Evolutionary conservation across 352 stramenopile species (phyloP), one percentile per base, ranked within the genome.

Genomic region (Phytophthora citrophthora): DNA sequence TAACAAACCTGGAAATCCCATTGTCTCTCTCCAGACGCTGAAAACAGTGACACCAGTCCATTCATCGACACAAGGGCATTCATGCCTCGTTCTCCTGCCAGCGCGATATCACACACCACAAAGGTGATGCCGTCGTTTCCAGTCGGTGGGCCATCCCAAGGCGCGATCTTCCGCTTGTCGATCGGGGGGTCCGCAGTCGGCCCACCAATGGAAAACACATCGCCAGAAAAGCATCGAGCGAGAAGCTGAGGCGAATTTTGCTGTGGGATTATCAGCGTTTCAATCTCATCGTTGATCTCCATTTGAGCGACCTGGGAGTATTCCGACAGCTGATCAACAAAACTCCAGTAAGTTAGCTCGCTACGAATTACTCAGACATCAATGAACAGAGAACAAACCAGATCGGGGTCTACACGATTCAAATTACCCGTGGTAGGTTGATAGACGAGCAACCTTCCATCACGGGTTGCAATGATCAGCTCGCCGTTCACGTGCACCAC

Each of bases 381-480:
- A 15, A 23, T 29, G 38, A 27, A 36, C 46, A 10, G 40, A 26
- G 23, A n/a, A 62, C 53, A 3, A 52, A 77, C 68, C 59, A 70
- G 46, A n/a, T 61, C 45, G 2, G 31, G 29, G 23, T 69, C 45
- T 31, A 16, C 18, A 52, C 54, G 13, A 31, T 60, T 39, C 44
- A 57, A 34, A 12, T 8, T 34, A 34, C 2, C 8, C 8, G 9
- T 1, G 31, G 85, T 74, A 1, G 58, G 54, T 46, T 61, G 48
- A 54, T 88, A 93, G 32, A 85, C 67, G 26, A 85, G 62, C 38
- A 94, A 72, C 13, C 74, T 54, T n/a, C 82, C 82, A 29, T 92
- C 81, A 48, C 83, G 75, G 5, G 84, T 93, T 29, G 79, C 82
- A 56, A 90, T 55, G 8, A 91, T 68, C 15, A 95, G 64, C 51